Percentiles rank a stretch among this genome's conserved stretches.
phyloP scores from a whole-genome alignment of 2,329 filamentous ascomycete species.

The Sporothrix dimorphospora region DNA sequence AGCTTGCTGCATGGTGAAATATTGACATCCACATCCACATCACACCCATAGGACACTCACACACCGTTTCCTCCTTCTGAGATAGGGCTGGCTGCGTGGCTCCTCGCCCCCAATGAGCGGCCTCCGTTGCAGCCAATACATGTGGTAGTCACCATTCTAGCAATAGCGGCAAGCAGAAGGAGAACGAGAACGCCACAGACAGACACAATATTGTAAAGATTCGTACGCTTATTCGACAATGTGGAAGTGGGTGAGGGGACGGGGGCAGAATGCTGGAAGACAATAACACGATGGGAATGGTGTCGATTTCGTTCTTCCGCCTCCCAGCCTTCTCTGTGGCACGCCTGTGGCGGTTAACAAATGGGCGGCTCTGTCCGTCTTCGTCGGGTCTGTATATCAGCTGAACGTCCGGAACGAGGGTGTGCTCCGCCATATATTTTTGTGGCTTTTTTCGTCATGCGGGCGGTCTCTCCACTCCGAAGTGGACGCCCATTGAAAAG shows the following conservation, averaged over 20 bases:
- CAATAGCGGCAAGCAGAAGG: neutral
- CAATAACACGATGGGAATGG: neutral
- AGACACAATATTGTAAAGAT: neutral
- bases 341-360: no score
- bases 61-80: neutral
- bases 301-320: neutral
- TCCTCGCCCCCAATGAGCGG: neutral
- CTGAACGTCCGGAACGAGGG: neutral
- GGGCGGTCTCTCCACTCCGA: neutral
- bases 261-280: neutral
- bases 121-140: neutral
- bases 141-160: neutral
- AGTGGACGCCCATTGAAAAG: no score
- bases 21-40: neutral
- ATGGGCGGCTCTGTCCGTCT: no score
- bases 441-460: neutral
- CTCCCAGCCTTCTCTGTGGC: neutral
- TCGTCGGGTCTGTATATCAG: neutral
- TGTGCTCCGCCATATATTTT: neutral
- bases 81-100: neutral
- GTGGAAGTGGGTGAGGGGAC: neutral
- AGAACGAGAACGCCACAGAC: neutral
- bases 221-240: neutral
- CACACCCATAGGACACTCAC: neutral
- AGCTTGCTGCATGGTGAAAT: slow-evolving; percentile 5